Percentiles rank a stretch among this genome's conserved stretches.
phyloP scores from a whole-genome alignment of 2,329 filamentous ascomycete genomes.

The Akanthomyces uredinophilus region DNA sequence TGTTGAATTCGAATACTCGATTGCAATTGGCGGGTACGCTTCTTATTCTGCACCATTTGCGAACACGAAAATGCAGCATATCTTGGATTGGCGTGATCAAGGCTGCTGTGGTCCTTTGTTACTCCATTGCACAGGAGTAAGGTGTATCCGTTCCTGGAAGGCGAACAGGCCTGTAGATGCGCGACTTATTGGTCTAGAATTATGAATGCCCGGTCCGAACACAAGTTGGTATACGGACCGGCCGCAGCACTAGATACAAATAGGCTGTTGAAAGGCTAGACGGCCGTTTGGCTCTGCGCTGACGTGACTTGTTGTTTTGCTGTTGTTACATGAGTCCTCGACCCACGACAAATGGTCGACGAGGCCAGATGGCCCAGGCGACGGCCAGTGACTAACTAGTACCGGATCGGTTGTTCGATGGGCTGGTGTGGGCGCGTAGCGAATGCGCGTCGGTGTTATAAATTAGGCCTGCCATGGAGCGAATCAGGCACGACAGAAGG shows the following conservation, averaged over 20 bases:
- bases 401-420: background rate
- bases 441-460: slow-evolving; percentile 3
- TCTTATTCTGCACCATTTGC: background rate
- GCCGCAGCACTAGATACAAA: background rate
- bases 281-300: background rate
- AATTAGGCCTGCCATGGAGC: background rate
- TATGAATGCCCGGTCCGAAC: background rate
- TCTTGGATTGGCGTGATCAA: background rate
- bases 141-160: background rate
- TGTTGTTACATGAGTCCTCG: slow-evolving; percentile 5
- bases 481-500: background rate
- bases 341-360: background rate
- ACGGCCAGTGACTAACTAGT: background rate
- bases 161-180: background rate
- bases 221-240: background rate
- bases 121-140: background rate
- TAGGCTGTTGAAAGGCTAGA: background rate
- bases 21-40: background rate
- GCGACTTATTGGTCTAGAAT: background rate
- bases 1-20: background rate
- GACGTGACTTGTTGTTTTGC: background rate
- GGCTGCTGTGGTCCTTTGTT: background rate
- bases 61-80: background rate
- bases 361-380: background rate
- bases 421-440: background rate